A percentile compares a stretch with the other conserved stretches of the same genome.
These are phyloP conservation scores for Daldinia eschscholtzii DNA, from an alignment of 2,329 filamentous ascomycete genomes.

Conservation along the genomic window DNA sequence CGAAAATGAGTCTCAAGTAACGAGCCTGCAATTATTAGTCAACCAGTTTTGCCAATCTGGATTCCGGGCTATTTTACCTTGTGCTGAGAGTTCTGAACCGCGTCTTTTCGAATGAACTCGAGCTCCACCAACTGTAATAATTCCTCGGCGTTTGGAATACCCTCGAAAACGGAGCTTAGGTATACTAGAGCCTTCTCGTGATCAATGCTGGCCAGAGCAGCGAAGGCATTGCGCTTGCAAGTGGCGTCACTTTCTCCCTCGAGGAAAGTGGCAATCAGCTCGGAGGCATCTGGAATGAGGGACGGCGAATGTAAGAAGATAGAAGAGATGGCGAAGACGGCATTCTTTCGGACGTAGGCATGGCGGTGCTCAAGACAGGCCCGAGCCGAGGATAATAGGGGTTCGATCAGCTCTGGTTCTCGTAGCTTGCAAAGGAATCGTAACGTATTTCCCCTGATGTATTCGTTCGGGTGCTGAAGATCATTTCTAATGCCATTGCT, in stretches of 20 bases:
- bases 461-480: slow-evolving; percentile 97
- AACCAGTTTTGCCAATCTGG: slow-evolving; percentile 9
- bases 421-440: slow-evolving; percentile 97
- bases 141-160: slow-evolving; percentile 94
- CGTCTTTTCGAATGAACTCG: slow-evolving; percentile 98
- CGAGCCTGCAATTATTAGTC: slow-evolving; percentile 71
- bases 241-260: slow-evolving; percentile 92
- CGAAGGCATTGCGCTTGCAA: slow-evolving; percentile 98
- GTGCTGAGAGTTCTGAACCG: slow-evolving; percentile 92
- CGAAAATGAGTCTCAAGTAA: slow-evolving; percentile 95
- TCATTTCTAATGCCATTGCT: slow-evolving; percentile 99
- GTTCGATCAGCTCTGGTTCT: slow-evolving; percentile 95
- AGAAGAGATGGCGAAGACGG: slow-evolving; percentile 92
- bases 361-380: slow-evolving; percentile 95
- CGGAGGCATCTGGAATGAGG: slow-evolving; percentile 94
- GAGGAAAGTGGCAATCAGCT: slow-evolving; percentile 90
- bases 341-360: slow-evolving; percentile 98
- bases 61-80: slow-evolving; percentile 70
- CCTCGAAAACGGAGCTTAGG: slow-evolving; percentile 89
- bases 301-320: slow-evolving; percentile 92
- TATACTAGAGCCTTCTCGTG: slow-evolving; percentile 93
- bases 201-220: slow-evolving; percentile 88
- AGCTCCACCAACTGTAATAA: slow-evolving; percentile 92
- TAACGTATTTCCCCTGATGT: slow-evolving; percentile 96
- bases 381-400: slow-evolving; percentile 90